Base-by-base conservation (phyloP, 331 rosid species). In the Rhamnella rubrinervis region DNA sequence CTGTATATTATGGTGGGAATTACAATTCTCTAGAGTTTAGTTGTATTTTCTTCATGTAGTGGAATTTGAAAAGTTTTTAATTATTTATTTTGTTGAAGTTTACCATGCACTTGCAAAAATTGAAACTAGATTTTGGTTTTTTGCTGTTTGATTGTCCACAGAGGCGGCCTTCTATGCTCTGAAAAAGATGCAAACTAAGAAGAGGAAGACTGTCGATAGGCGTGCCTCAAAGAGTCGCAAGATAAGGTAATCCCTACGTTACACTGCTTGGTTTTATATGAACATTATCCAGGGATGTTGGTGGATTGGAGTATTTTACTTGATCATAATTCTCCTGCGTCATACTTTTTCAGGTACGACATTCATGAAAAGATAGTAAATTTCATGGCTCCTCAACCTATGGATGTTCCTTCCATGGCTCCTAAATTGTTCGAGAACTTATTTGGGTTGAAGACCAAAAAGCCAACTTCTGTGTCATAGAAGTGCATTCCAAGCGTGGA, bases 201-300 rank as follows among this genome's bases (percentile, higher is more conserved):
- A 93, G 83, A 76, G 97, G 69, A 93, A 93, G 79, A 75, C 88
- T 16, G 96, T 93, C 0, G 95, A 88, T 77, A 87, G 97, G 31
- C 95, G 95, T 6, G 98, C 97, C 56, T 88, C 92, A 13, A 91
- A 91, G 84, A 83, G 95, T 78, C 98, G 96, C 35, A 90, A 91
- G 84, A 88, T 91, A 82, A 84, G 98, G 92, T 93, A 31, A 82
- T 61, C 10, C 15, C 39, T 57, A 50, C 23, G 55, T 31, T 4
- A 31, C 35, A 31, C 35, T 31, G 35, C 35, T 31, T 31, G 35
- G 5, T 31, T 31, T 31, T 31, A 31, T 31, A 31, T 31, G 4
- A 31, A 31, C 35, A 18, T 19, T 19, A 52, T 40, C 18, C 8
- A 17, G n/a, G 16, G 15, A 4, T 28, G 12, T 12, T 59, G 39